phyloP scores from a whole-genome alignment of 139 green algal genomes.

The Deuterostichococcus epilithicus region DNA sequence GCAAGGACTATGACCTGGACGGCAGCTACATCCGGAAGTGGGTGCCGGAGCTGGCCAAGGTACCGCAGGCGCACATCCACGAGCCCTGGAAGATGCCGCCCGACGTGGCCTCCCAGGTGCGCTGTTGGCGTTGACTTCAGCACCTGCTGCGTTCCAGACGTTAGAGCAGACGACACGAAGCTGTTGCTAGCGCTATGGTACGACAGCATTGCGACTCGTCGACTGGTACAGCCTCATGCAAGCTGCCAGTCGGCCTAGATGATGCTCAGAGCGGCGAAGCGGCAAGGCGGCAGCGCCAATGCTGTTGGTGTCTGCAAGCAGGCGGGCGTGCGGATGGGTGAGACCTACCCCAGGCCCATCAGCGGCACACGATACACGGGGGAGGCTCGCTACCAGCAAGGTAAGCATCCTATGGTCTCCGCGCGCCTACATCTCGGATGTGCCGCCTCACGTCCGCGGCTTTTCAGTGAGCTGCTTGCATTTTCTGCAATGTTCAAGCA shows the following conservation, averaged over 20 bases:
- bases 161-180: too few species aligned
- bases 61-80: slow-evolving; percentile 65
- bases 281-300: too few species aligned
- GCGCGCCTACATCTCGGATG: slow-evolving; percentile 6
- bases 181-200: too few species aligned
- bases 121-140: not conserved
- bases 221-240: too few species aligned
- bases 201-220: too few species aligned
- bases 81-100: slow-evolving; percentile 76
- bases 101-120: slow-evolving; percentile 44
- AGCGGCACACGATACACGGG: slow-evolving; percentile 12
- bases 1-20: slow-evolving; percentile 78
- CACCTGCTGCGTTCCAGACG: not conserved
- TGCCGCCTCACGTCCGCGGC: not conserved
- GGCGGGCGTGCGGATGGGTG: slow-evolving; percentile 56
- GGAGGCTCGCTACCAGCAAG: not conserved
- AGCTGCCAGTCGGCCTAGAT: too few species aligned
- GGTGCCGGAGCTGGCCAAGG: slow-evolving; percentile 80
- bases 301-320: slow-evolving; percentile 11
- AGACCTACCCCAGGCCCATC: slow-evolving; percentile 64
- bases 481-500: not conserved
- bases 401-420: not conserved
- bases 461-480: not conserved
- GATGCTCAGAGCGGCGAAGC: too few species aligned
- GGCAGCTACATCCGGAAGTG: slow-evolving; percentile 87